phyloP scores from a whole-genome alignment of 495 filamentous ascomycete species.

The Hypoxylon cercidicola region DNA sequence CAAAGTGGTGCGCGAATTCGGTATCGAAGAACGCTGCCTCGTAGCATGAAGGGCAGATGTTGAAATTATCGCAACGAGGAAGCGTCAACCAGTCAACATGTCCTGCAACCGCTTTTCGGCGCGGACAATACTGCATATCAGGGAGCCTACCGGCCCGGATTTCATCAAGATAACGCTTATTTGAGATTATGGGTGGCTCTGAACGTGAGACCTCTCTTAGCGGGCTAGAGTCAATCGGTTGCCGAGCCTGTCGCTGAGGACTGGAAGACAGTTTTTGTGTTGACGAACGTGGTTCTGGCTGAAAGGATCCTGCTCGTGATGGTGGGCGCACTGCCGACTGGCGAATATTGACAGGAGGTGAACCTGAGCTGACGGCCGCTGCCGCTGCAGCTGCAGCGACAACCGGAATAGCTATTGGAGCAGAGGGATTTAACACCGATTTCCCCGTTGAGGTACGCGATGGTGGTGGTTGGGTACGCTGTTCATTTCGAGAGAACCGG shows the following conservation, averaged over 20 bases:
- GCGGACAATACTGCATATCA: conserved; percentile 52
- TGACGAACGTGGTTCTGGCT: conserved; percentile 30
- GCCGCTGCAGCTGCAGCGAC: conserved; percentile 28
- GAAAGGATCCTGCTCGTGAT: conserved; percentile 19
- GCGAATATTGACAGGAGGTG: conserved; percentile 14
- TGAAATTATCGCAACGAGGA: conserved; percentile 55
- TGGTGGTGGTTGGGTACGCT: conserved; percentile 44
- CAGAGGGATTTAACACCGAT: conserved; percentile 28
- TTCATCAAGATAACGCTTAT: conserved; percentile 52
- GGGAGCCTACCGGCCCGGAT: conserved; percentile 45
- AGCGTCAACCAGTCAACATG: conserved; percentile 54
- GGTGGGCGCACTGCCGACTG: conserved; percentile 31
- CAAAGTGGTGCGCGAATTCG: conserved; percentile 52
- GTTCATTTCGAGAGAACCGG: conserved; percentile 39
- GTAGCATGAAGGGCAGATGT: conserved; percentile 59
- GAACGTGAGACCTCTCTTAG: conserved; percentile 24
- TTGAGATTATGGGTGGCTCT: conserved; percentile 42
- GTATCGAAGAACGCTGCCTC: conserved; percentile 49
- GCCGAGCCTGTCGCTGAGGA: conserved; percentile 39
- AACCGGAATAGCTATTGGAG: conserved; percentile 37
- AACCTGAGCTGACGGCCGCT: conserved; percentile 33
- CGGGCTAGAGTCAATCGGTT: conserved; percentile 44
- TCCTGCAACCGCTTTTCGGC: conserved; percentile 43
- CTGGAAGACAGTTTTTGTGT: conserved; percentile 33
- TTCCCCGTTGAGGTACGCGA: conserved; percentile 41